Percentiles rank a stretch among this genome's conserved stretches.
Evolutionary conservation across 257 asterid genomes (phyloP).

Genomic region (Rauvolfia tetraphylla): DNA sequence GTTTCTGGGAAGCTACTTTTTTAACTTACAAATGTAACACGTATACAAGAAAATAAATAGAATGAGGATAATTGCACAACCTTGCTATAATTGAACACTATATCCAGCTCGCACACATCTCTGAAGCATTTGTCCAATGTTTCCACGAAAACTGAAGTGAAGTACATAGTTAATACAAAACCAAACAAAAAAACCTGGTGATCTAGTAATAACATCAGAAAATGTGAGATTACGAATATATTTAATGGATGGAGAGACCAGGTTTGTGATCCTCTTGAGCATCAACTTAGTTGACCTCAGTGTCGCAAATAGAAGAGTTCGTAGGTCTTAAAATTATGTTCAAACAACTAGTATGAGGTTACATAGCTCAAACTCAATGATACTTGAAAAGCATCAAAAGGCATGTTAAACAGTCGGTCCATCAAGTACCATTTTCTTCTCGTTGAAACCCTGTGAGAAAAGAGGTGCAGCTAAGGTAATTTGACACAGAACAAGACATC

Average conservation of each 20-base stretch:
- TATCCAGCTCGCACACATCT: slow-evolving; percentile 37
- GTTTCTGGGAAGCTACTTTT: background rate
- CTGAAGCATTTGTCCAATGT: slow-evolving; percentile 38
- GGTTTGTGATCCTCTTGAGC: background rate
- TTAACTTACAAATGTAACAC: background rate
- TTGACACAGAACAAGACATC: background rate
- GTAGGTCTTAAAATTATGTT: background rate
- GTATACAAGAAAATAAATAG: background rate
- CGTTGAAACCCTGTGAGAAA: too few relatives aligned
- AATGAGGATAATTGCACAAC: slow-evolving; percentile 7
- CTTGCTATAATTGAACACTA: slow-evolving; percentile 31
- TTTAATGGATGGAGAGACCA: background rate
- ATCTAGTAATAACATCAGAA: background rate
- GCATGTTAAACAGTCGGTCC: background rate
- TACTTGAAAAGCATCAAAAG: background rate
- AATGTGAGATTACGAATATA: background rate
- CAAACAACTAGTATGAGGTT: background rate
- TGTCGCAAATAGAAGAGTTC: background rate
- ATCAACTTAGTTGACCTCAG: background rate
- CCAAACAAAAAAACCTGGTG: background rate
- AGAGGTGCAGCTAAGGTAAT: too few relatives aligned
- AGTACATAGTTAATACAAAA: background rate
- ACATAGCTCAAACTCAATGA: background rate
- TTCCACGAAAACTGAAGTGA: slow-evolving; percentile 30
- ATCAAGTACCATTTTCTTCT: background rate